Percentiles rank a stretch among this genome's conserved stretches.
Evolutionary conservation across 441 rosid species (phyloP).

Genomic region (Rhodomyrtus psidioides): DNA sequence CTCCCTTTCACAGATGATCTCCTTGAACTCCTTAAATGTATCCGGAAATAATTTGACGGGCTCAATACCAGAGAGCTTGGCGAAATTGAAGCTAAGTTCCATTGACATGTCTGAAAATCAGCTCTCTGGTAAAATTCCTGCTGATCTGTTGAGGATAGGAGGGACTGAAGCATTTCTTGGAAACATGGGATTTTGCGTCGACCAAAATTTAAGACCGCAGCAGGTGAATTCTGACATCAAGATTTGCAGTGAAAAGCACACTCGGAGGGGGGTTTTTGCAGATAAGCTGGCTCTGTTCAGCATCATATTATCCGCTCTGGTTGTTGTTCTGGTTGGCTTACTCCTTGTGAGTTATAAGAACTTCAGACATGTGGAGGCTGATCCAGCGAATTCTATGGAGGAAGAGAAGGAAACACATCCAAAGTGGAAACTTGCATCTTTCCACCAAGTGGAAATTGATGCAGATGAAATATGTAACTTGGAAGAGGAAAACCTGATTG

Average conservation of each 20-base stretch:
- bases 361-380: conserved; percentile 27
- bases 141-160: conserved; percentile 56
- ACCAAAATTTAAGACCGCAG: conserved; percentile 13
- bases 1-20: conserved; percentile 29
- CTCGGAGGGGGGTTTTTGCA: conserved; percentile 11
- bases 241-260: conserved; percentile 27
- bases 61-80: conserved; percentile 38
- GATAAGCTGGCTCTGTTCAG: conserved; percentile 34
- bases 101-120: conserved; percentile 63
- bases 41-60: conserved; percentile 66
- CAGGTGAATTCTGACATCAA: conserved; percentile 16
- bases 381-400: conserved; percentile 15
- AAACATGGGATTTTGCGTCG: conserved; percentile 53
- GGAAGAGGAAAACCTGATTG: conserved; percentile 58
- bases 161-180: conserved; percentile 54
- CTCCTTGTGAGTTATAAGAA: conserved; percentile 38
- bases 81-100: conserved; percentile 61
- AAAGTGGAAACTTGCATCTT: conserved; percentile 55
- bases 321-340: conserved; percentile 33
- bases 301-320: conserved; percentile 27
- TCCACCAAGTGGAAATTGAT: conserved; percentile 63
- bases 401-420: conserved; percentile 22
- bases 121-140: conserved; percentile 53
- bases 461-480: conserved; percentile 62
- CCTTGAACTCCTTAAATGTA: conserved; percentile 70